Conservation (phyloP, 768 basidiomycete genomes). For the Asterophora parasitica region DNA sequence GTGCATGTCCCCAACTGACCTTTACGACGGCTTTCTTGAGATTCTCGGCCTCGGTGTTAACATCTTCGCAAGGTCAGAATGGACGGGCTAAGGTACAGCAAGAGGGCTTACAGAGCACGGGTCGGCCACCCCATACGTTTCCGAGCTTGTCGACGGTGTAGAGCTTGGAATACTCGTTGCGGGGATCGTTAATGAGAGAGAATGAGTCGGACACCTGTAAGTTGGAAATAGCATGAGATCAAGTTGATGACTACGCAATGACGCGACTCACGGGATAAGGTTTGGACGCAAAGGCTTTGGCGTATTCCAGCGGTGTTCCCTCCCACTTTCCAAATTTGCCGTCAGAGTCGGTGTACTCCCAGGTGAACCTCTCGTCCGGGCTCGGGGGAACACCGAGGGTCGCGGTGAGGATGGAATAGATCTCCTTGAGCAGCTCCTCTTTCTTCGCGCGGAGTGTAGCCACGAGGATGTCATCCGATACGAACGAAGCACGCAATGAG, state of each 20-base stretch:
- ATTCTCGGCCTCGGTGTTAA: slow-evolving; percentile 79
- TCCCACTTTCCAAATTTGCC: slow-evolving; percentile 73
- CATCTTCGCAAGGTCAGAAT: slow-evolving; percentile 45
- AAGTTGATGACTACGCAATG: too few species aligned
- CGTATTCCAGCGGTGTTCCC: slow-evolving; percentile 80
- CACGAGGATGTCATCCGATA: slow-evolving; percentile 43
- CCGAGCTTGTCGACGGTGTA: slow-evolving; percentile 93
- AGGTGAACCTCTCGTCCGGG: slow-evolving; percentile 67
- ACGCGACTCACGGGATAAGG: slow-evolving; percentile 45
- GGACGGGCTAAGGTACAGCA: background rate
- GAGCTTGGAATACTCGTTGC: slow-evolving; percentile 75
- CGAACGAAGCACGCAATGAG: slow-evolving; percentile 44
- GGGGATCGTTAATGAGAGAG: slow-evolving; percentile 93
- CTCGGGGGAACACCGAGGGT: slow-evolving; percentile 83
- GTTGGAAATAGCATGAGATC: background rate
- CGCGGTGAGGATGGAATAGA: slow-evolving; percentile 81
- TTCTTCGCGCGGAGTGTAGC: slow-evolving; percentile 74
- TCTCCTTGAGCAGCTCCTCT: slow-evolving; percentile 75
- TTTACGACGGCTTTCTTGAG: slow-evolving; percentile 82
- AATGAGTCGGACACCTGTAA: slow-evolving; percentile 67
- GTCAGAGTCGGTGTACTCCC: slow-evolving; percentile 85
- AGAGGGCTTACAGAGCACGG: slow-evolving; percentile 66
- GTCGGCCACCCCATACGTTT: slow-evolving; percentile 84
- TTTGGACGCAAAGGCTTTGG: slow-evolving; percentile 55
- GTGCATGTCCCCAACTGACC: slow-evolving; percentile 25